A percentile compares a stretch with the other conserved stretches of the same genome.
These are phyloP conservation scores for Globisporangium okanoganense DNA, from an alignment of 352 stramenopile genomes.

Conservation along the genomic window DNA sequence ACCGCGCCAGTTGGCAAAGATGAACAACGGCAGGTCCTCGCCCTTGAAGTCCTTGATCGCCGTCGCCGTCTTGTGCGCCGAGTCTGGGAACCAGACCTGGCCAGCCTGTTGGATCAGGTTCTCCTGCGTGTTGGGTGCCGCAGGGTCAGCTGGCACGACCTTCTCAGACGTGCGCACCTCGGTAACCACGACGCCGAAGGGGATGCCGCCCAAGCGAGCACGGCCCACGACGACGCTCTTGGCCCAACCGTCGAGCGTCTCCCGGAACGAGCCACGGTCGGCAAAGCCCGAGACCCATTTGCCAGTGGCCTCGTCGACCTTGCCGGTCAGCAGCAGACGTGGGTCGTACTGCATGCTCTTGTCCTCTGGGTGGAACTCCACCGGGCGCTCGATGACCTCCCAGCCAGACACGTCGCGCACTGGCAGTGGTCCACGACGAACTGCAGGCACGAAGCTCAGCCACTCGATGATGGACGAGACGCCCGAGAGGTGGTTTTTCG, in stretches of 20 bases:
- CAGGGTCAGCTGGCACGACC: constrained; percentile 97
- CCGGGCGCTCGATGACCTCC: constrained; percentile 85
- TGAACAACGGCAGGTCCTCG: constrained; percentile 99
- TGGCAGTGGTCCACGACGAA: constrained; percentile 73
- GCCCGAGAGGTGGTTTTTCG: constrained; percentile 96
- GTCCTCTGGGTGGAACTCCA: constrained; percentile 91
- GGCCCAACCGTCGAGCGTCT: constrained; percentile 98
- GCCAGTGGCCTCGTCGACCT: constrained; percentile 68
- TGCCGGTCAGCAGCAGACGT: constrained; percentile 89
- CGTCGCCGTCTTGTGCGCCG: constrained; percentile 99
- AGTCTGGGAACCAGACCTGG: constrained; percentile 99
- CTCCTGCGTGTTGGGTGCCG: constrained; percentile 95
- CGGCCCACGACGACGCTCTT: constrained; percentile 99
- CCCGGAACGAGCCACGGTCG: constrained; percentile 98
- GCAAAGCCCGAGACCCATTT: constrained; percentile 94
- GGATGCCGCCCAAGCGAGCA: constrained; percentile 97
- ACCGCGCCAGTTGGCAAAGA: constrained; percentile 99
- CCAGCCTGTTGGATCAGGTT: constrained; percentile 96
- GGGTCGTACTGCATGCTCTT: constrained; percentile 96
- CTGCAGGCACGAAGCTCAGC: constrained; percentile 98
- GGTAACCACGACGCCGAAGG: constrained; percentile 98
- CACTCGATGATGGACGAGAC: constrained; percentile 96
- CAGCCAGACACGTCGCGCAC: constrained; percentile 81
- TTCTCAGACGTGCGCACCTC: constrained; percentile 98
- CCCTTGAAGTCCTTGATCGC: constrained; percentile 99